Evolutionary conservation across 116 monocot species (phyloP), one percentile per base, ranked within the genome.

Genomic region (Iris pallida): DNA sequence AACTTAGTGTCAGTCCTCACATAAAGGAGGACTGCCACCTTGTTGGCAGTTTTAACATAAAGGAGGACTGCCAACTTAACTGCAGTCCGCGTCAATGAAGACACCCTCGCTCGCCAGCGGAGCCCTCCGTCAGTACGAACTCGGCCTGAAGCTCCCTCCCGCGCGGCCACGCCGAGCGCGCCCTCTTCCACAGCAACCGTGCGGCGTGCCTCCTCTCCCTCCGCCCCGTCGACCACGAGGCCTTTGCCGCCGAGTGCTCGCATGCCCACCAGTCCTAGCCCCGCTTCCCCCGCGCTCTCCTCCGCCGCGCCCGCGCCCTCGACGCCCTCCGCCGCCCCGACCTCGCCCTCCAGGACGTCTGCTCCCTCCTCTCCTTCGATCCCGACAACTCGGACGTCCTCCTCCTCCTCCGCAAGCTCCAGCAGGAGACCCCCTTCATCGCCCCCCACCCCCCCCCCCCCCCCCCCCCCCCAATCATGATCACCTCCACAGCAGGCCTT

Each of bases 131-230:
- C n/a, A n/a, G n/a, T n/a, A n/a, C n/a, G n/a, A n/a, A n/a, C n/a
- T n/a, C n/a, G n/a, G n/a, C n/a, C n/a, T n/a, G n/a, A n/a, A n/a
- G n/a, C n/a, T n/a, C n/a, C n/a, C n/a, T n/a, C n/a, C n/a, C n/a
- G n/a, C n/a, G n/a, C n/a, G n/a, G n/a, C n/a, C n/a, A n/a, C n/a
- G n/a, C n/a, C n/a, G n/a, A n/a, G n/a, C n/a, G n/a, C n/a, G n/a
- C n/a, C n/a, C n/a, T n/a, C n/a, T n/a, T n/a, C n/a, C n/a, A 99
- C 82, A 86, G 86, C 73, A 93, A 99, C 63, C 88, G 99, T 20
- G 99, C 99, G 46, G 99, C 99, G 16, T 99, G 99, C 79, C 77
- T 99, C 68, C 74, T 99, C 65, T 91, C 81, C 69, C 75, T 93
- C 71, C 83, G 84, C 5, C 99, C 99, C 45, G 82, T 98, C 45